phyloP scores from a whole-genome alignment of 75 land plant genomes.

The Cupressus sempervirens region DNA sequence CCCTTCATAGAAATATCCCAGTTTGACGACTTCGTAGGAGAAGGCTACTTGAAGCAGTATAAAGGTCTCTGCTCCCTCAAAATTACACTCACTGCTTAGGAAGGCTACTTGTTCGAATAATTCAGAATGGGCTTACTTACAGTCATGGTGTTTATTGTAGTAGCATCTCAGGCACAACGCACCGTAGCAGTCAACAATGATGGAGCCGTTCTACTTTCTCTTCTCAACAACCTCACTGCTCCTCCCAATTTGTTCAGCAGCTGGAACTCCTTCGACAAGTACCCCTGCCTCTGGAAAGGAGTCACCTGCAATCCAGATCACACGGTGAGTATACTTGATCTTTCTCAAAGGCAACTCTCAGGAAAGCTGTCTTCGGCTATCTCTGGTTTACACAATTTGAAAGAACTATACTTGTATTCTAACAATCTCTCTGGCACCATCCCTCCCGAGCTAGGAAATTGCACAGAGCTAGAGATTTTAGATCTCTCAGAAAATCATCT shows the following conservation, averaged over 20 bases:
- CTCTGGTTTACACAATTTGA: conserved; percentile 8
- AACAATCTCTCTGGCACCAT: too few relatives aligned
- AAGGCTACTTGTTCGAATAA: background rate
- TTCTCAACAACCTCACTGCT: background rate
- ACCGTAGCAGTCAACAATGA: background rate
- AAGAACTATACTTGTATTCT: too few relatives aligned
- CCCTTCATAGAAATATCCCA: too few relatives aligned
- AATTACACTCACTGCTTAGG: too few relatives aligned
- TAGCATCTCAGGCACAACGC: background rate
- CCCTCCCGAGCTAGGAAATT: too few relatives aligned
- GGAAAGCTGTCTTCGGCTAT: conserved; percentile 24
- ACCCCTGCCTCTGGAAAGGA: conserved; percentile 14
- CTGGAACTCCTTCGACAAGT: conserved; percentile 10
- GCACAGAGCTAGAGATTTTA: too few relatives aligned
- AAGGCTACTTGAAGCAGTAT: too few relatives aligned
- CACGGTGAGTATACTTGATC: conserved; percentile 14
- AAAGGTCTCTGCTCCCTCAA: background rate
- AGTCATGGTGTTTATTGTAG: background rate
- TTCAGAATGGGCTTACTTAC: background rate
- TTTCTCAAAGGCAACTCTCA: conserved; percentile 6
- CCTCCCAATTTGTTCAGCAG: background rate
- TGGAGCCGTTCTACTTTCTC: conserved; percentile 12
- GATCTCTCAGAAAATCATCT: too few relatives aligned
- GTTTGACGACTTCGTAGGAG: too few relatives aligned
- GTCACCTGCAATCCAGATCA: conserved; percentile 14